phyloP scores from a whole-genome alignment of 1,284 basidiomycete species.

The Hemileia vastatrix region DNA sequence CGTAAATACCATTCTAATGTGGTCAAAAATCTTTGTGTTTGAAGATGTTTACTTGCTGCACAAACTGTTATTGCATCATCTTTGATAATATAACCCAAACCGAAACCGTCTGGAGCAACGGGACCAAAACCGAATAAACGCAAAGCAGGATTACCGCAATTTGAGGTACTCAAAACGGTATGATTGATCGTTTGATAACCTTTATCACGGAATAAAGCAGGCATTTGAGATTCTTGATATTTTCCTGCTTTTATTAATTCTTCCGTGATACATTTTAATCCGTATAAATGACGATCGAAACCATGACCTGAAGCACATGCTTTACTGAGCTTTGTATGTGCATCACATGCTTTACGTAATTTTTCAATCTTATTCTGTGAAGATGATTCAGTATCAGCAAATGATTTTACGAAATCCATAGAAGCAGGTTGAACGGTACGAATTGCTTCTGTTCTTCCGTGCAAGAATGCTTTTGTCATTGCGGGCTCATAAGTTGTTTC shows the following conservation, averaged over 20 bases:
- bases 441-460: conserved; percentile 92
- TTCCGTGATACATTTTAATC: conserved; percentile 23
- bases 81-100: conserved; percentile 83
- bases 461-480: conserved; percentile 93
- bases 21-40: conserved; percentile 79
- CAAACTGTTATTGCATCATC: conserved; percentile 78
- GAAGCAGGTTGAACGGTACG: conserved; percentile 66
- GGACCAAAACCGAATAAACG: conserved; percentile 53
- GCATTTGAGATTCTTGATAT: too few species aligned
- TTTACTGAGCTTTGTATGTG: conserved; percentile 73
- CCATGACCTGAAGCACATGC: conserved; percentile 80
- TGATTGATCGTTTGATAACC: conserved; percentile 73
- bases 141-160: conserved; percentile 92
- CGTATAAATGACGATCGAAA: conserved; percentile 57
- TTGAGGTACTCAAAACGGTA: conserved; percentile 80
- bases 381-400: conserved; percentile 64
- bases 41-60: conserved; percentile 87
- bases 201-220: conserved; percentile 75
- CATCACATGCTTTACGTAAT: conserved; percentile 72
- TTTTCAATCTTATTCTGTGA: conserved; percentile 63
- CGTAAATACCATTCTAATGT: conserved; percentile 70
- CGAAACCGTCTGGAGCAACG: conserved; percentile 62
- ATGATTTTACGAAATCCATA: conserved; percentile 52
- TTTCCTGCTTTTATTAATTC: conserved; percentile 19
- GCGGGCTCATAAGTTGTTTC: conserved; percentile 97